Evolutionary conservation across 2,329 filamentous ascomycete species (phyloP), one percentile per base, ranked within the genome.

Genomic region (Colletotrichum horii): DNA sequence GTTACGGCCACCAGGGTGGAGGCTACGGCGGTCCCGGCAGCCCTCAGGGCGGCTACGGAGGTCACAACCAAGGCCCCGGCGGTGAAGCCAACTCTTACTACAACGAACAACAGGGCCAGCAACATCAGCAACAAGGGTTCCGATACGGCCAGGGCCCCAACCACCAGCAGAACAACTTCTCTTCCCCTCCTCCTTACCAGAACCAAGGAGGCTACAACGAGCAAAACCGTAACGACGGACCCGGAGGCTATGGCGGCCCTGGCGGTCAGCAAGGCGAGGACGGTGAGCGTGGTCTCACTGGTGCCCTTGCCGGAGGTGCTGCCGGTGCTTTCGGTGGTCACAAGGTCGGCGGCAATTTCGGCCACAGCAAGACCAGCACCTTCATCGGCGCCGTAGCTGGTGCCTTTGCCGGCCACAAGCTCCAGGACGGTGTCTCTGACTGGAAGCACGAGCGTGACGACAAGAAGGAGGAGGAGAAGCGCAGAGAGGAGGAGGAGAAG

Each of bases 231-330:
- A 75, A 76, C n/a, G 66, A 76, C 8, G 71, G 73, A 24, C 55
- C 73, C 19, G 43, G 73, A 36, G 66, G 75, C 60, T 67, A 48
- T 22, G 69, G 55, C 16, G 80, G 78, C 28, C 78, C 71, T 0
- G 80, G 74, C 3, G 82, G 80, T n/a, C 77, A 70, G 0, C 78
- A 74, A 1, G 83, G 80, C 14, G 74, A 76, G 28, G 83, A 84
- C 8, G 85, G 84, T n/a, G 85, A 87, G 69, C 84, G 86, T 30
- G 85, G 85, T 28, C 66, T 87, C 16, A 80, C 85, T 76, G 85
- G 85, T 56, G 85, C 84, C 2, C 71, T 87, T 6, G 85, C 83
- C 19, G 85, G 85, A 8, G 85, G 83, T 52, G 82, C 84, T 0
- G 85, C 84, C 48, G 85, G 85, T 19, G 85, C 81, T 3, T 83